Conservation (phyloP, 306 rosid genomes). For the Myrica gale region DNA sequence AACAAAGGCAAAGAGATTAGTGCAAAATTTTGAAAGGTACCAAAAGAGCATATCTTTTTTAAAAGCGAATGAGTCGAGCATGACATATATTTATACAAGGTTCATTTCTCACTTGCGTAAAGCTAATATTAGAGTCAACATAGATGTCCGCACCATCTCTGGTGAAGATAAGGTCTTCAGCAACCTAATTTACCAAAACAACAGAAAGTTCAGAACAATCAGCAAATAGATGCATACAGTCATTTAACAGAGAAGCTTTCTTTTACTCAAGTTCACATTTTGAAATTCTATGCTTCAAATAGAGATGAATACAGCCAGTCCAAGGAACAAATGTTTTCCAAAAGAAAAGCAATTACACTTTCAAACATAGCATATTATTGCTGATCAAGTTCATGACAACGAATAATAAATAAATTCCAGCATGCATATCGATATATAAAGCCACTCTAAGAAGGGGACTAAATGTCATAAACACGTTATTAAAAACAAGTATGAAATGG, state of each 20-base stretch:
- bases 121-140: slow-evolving; percentile 86
- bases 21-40: background rate
- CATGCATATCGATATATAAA: slow-evolving; percentile 11
- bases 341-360: background rate
- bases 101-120: slow-evolving; percentile 71
- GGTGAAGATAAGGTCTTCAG: slow-evolving; percentile 67
- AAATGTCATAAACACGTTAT: too few relatives aligned
- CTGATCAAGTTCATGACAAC: background rate
- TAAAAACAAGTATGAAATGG: background rate
- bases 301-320: background rate
- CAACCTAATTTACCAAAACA: slow-evolving; percentile 59
- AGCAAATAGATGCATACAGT: background rate
- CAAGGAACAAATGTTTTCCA: background rate
- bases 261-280: background rate
- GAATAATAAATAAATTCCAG: slow-evolving; percentile 1
- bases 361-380: slow-evolving; percentile 11
- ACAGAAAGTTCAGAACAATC: slow-evolving; percentile 26
- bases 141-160: slow-evolving; percentile 90
- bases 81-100: slow-evolving; percentile 13
- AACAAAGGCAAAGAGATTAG: background rate
- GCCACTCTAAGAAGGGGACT: background rate
- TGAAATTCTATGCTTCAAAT: background rate
- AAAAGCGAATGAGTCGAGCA: too few relatives aligned
- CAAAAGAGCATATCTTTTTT: background rate
- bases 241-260: slow-evolving; percentile 4